Evolutionary conservation across 176 grass and related monocot genomes (phyloP).

Genomic region (Bromus sterilis): DNA sequence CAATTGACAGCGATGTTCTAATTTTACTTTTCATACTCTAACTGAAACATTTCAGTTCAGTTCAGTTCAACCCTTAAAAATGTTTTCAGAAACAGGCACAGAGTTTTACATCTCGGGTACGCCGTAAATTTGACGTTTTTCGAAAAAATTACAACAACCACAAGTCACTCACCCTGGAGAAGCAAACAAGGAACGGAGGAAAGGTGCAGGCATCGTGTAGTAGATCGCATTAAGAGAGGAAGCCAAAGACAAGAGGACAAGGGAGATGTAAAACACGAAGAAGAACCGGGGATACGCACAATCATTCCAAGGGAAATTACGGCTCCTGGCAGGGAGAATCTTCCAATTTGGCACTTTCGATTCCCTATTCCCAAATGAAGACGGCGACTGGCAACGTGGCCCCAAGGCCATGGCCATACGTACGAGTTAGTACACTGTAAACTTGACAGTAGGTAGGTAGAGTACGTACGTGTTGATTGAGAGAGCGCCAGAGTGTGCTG

Average conservation of each 20-base stretch:
- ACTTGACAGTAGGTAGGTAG: background rate
- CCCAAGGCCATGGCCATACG: too few species aligned
- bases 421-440: too few species aligned
- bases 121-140: too few species aligned
- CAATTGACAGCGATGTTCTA: background rate
- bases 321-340: background rate
- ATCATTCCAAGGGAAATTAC: background rate
- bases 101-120: too few species aligned
- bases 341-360: background rate
- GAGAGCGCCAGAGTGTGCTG: background rate
- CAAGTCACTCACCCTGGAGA: background rate
- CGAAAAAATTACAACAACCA: too few species aligned
- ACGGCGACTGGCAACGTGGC: background rate
- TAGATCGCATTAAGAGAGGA: background rate
- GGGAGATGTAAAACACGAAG: background rate
- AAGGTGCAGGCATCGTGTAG: background rate
- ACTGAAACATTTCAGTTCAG: too few species aligned
- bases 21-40: too few species aligned
- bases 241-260: background rate
- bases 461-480: background rate
- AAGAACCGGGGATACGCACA: background rate
- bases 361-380: too few species aligned
- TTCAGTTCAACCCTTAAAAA: too few species aligned
- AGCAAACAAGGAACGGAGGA: background rate
- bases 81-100: too few species aligned